Evolutionary conservation across 2,329 filamentous ascomycete genomes (phyloP).

Genomic region (Fusarium graminum): DNA sequence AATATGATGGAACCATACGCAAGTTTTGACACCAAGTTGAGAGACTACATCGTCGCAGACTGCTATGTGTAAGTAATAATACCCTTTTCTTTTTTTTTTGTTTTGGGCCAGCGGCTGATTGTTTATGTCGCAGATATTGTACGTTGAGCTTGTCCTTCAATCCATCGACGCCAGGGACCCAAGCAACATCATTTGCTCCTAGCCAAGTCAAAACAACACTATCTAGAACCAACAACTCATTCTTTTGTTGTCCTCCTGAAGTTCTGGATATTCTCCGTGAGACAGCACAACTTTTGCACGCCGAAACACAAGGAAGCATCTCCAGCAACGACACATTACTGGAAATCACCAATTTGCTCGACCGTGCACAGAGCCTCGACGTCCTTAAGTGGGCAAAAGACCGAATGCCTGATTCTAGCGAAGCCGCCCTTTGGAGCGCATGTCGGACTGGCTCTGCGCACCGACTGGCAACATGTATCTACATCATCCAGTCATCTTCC

Average conservation of each 20-base stretch:
- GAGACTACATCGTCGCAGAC: conserved; percentile 62
- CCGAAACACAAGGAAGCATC: conserved; percentile 41
- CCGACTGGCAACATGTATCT: conserved; percentile 59
- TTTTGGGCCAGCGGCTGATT: conserved; percentile 4
- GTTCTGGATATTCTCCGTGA: conserved; percentile 59
- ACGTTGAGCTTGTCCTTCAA: conserved; percentile 60
- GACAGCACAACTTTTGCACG: conserved; percentile 56
- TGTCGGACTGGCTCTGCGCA: conserved; percentile 58
- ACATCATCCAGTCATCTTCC: conserved; percentile 58
- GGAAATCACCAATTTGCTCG: conserved; percentile 52
- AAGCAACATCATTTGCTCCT: conserved; percentile 52
- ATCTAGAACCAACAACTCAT: conserved; percentile 58
- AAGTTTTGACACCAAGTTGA: conserved; percentile 52
- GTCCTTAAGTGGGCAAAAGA: conserved; percentile 56
- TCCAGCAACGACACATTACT: conserved; percentile 45
- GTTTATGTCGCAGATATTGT: conserved; percentile 53
- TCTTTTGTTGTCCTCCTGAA: conserved; percentile 61
- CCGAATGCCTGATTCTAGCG: conserved; percentile 53
- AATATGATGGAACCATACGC: conserved; percentile 53
- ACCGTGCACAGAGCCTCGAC: conserved; percentile 56
- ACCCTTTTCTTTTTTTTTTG: not conserved
- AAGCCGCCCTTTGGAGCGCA: conserved; percentile 53
- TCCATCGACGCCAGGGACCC: conserved; percentile 48
- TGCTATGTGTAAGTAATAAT: conserved; percentile 57
- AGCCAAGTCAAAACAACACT: conserved; percentile 55